Percentiles rank a stretch among this genome's conserved stretches.
These are phyloP conservation scores for Chalara sp. DNA, from an alignment of 2,329 filamentous ascomycete species.

Conservation along the genomic window DNA sequence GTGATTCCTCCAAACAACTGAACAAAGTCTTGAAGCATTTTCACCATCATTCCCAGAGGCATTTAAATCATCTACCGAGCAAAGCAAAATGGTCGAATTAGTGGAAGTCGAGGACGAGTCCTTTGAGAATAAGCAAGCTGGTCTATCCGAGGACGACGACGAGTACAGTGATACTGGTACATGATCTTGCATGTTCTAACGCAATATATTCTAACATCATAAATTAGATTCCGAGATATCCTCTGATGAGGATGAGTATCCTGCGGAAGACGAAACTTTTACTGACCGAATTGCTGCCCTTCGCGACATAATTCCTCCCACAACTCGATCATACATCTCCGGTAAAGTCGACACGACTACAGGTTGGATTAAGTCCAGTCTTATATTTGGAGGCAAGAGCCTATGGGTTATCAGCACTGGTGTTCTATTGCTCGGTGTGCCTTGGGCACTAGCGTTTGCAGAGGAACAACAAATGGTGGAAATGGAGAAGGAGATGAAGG, in stretches of 20 bases:
- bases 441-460: constrained; percentile 84
- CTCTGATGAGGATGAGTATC: constrained; percentile 65
- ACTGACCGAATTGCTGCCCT: constrained; percentile 66
- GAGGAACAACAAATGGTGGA: constrained; percentile 96
- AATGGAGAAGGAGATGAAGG: constrained; percentile 96
- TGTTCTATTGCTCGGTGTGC: constrained; percentile 82
- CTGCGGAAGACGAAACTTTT: constrained; percentile 49
- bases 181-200: constrained; percentile 14
- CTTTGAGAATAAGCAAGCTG: constrained; percentile 67
- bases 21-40: too few relatives aligned
- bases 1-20: too few relatives aligned
- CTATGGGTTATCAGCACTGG: constrained; percentile 89
- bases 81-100: constrained; percentile 78
- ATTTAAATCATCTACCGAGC: too few relatives aligned
- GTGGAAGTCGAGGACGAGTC: constrained; percentile 96
- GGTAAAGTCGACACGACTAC: constrained; percentile 50
- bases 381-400: constrained; percentile 74
- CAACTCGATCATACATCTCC: constrained; percentile 61
- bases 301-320: constrained; percentile 69
- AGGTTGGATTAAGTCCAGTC: constrained; percentile 49
- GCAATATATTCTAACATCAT: constrained; percentile 3
- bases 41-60: too few relatives aligned
- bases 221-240: constrained; percentile 73
- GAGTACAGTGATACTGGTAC: constrained; percentile 90
- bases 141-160: constrained; percentile 65